Base-by-base conservation (phyloP, 768 basidiomycete genomes). In the Auricularia sp. region DNA sequence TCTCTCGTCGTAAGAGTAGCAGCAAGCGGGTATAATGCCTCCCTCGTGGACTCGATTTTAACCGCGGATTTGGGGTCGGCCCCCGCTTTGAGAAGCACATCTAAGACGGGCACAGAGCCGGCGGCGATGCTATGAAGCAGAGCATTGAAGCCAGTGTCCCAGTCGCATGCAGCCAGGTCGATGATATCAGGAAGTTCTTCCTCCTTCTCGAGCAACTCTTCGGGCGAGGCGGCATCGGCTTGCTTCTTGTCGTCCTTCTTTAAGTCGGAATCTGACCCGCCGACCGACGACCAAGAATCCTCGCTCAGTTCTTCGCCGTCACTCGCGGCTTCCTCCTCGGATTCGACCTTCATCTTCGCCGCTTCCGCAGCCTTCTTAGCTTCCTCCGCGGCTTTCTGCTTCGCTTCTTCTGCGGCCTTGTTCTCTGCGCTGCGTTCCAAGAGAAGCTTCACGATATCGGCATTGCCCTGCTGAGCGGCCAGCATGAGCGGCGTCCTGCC, bases 101-200 rank as follows among this genome's bases (percentile, higher is more conserved):
- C 81, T 2, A 86, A 71, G 35, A 79, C 76, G 2, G 72, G 70
- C 1, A 79, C 65, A 1, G 81, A 81, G 1, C 77, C 82, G 29
- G 75, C 81, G 3, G 84, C 70, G 54, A 82, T 78, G 3, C 81
- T 85, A 68, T 82, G 83, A 34, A 74, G 74, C 34, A 86, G 75
- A 2, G 86, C 78, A 1, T 81, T 79, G 66, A 83, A 80, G 3
- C 78, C 77, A 64, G 81, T 79, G 69, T 86, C 85, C 85, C 85
- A 88, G 70, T 86, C 85, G 0, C 76, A 63, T 1, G 76, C 74
- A 56, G 85, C 77, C 66, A 85, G 69, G 54, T 84, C 81, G n/a
- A 86, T 75, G 37, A 87, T 74, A 65, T 86, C 85, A 0, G 83
- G 83, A 42, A 75, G 74, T 54, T 82, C 79, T 3, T 75, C 72